These are phyloP conservation scores for Cordyceps pruinosa DNA, from an alignment of 2,329 filamentous ascomycete species.

Conservation along the genomic window DNA sequence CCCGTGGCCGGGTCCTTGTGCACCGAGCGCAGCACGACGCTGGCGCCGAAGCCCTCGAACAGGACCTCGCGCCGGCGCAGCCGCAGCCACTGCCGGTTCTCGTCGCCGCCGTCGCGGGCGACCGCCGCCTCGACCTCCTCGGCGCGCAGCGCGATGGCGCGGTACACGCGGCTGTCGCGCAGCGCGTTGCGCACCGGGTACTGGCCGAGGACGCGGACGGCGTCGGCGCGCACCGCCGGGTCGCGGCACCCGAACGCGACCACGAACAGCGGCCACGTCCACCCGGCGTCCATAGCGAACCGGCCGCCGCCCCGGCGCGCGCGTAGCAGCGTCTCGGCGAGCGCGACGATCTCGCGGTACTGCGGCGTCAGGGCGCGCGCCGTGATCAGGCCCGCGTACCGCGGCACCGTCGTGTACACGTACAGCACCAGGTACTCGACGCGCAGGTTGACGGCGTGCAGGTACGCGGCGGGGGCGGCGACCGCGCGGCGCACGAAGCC, in stretches of 20 bases:
- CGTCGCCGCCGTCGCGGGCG: constrained; percentile 24
- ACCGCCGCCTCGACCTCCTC: constrained; percentile 28
- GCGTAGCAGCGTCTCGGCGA: constrained; percentile 31
- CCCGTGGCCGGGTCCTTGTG: constrained; percentile 25
- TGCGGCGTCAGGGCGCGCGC: constrained; percentile 34
- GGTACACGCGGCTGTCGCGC: constrained; percentile 34
- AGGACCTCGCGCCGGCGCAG: constrained; percentile 31
- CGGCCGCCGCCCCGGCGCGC: constrained; percentile 27
- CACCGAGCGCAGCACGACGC: constrained; percentile 31
- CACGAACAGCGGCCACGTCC: constrained; percentile 38
- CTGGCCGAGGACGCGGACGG: constrained; percentile 32
- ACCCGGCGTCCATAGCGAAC: constrained; percentile 40
- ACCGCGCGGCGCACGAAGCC: constrained; percentile 19
- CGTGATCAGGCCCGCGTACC: constrained; percentile 29
- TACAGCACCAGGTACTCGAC: constrained; percentile 37
- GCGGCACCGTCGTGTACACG: constrained; percentile 32
- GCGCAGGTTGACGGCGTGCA: constrained; percentile 33
- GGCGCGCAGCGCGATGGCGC: constrained; percentile 33
- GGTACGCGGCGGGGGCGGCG: constrained; percentile 21
- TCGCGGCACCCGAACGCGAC: constrained; percentile 36
- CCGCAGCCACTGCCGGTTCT: constrained; percentile 33
- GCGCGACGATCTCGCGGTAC: constrained; percentile 34
- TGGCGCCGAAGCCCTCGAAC: constrained; percentile 31
- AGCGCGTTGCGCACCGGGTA: constrained; percentile 39
- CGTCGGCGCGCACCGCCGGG: constrained; percentile 30